Evolutionary conservation across 805 yeast genomes (phyloP).

Genomic region (Scheffersomyces spartinae): DNA sequence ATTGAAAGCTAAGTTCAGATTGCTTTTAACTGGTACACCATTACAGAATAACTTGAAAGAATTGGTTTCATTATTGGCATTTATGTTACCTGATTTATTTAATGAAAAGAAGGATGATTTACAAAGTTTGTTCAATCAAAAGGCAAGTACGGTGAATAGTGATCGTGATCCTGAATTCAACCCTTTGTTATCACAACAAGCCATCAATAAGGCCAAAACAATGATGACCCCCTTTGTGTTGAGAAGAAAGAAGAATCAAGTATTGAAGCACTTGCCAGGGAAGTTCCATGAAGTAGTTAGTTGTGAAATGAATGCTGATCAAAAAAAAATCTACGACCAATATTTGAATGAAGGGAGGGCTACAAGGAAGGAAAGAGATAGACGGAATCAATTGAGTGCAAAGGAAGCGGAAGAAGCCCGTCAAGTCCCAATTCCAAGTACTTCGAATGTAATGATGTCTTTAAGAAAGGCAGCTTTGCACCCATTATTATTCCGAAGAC

Average conservation of each 20-base stretch:
- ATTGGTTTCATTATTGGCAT: constrained; percentile 79
- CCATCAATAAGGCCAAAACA: constrained; percentile 84
- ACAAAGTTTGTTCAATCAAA: constrained; percentile 75
- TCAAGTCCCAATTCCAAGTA: constrained; percentile 24
- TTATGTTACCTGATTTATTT: constrained; percentile 78
- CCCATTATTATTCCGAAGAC: constrained; percentile 69
- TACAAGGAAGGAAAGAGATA: constrained; percentile 30
- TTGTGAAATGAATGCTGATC: constrained; percentile 53
- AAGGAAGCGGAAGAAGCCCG: constrained; percentile 23
- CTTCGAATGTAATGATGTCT: constrained; percentile 73
- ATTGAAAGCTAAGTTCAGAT: constrained; percentile 70
- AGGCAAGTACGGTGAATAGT: constrained; percentile 54
- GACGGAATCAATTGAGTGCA: constrained; percentile 26
- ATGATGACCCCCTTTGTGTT: constrained; percentile 98
- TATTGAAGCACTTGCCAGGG: constrained; percentile 75
- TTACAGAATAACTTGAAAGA: constrained; percentile 88
- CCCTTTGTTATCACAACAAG: constrained; percentile 81
- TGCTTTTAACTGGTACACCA: constrained; percentile 93
- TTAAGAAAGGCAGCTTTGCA: constrained; percentile 89
- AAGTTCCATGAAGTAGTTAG: constrained; percentile 53
- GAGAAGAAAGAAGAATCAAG: constrained; percentile 87
- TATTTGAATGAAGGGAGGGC: constrained; percentile 38
- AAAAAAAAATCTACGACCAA: constrained; percentile 46
- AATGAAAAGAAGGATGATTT: constrained; percentile 74
- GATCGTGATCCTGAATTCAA: constrained; percentile 40